These are phyloP conservation scores for Ophiocordyceps camponoti-leonardi DNA, from an alignment of 2,329 filamentous ascomycete species.

Conservation along the genomic window DNA sequence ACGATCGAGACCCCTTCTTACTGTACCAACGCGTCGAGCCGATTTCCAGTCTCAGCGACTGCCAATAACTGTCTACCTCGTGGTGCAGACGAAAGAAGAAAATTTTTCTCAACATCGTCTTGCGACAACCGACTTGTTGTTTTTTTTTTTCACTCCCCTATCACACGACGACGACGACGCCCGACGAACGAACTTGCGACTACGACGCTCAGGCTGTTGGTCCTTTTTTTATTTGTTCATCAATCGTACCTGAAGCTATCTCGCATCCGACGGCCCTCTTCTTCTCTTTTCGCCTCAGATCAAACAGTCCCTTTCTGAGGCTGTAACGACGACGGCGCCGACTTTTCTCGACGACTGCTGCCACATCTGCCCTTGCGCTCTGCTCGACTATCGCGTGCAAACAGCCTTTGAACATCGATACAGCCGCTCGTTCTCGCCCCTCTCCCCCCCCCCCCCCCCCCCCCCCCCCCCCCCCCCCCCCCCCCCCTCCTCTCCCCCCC, in stretches of 20 bases:
- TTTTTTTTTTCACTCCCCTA: not conserved
- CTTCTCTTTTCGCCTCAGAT: slow-evolving; percentile 10
- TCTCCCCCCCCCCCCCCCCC: too few species aligned
- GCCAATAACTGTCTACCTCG: not conserved
- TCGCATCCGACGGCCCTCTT: slow-evolving; percentile 9
- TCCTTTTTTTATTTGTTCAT: not conserved
- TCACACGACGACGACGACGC: not conserved
- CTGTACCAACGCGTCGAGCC: not conserved
- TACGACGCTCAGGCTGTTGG: not conserved
- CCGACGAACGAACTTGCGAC: not conserved
- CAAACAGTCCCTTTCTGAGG: too few species aligned
- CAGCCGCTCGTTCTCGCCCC: not conserved
- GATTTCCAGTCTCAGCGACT: not conserved
- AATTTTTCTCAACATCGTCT: too few species aligned
- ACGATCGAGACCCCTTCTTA: not conserved
- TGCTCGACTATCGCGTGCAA: not conserved
- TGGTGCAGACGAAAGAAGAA: too few species aligned
- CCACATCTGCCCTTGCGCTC: not conserved
- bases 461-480: too few species aligned
- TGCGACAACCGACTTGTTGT: not conserved
- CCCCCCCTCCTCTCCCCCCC: too few species aligned
- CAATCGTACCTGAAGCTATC: not conserved
- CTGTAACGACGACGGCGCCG: too few species aligned
- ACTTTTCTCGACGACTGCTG: too few species aligned
- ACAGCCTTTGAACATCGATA: not conserved